These are phyloP conservation scores for Rhamnella rubrinervis DNA, from an alignment of 331 rosid genomes.

Conservation along the genomic window DNA sequence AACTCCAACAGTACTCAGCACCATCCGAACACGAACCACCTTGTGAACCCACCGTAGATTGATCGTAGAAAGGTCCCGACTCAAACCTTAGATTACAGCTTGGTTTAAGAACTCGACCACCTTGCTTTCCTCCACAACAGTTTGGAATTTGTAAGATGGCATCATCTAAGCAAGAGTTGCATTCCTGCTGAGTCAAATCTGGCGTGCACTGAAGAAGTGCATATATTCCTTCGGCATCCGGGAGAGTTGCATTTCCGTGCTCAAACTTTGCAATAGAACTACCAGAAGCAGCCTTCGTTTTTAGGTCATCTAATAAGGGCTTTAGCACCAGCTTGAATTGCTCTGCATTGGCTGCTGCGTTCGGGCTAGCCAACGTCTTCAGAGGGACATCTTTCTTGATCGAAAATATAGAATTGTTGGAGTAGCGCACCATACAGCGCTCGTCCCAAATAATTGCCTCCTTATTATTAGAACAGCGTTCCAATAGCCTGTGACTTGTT, in stretches of 20 bases:
- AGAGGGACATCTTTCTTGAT: too few species aligned
- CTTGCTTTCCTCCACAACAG: conserved; percentile 23
- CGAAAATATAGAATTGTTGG: too few species aligned
- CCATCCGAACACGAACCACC: not conserved
- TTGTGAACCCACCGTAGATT: not conserved
- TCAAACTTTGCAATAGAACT: not conserved
- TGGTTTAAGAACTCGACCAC: conserved; percentile 4
- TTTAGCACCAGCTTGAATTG: not conserved
- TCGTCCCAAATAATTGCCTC: too few species aligned
- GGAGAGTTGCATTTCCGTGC: not conserved
- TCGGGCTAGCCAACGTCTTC: not conserved
- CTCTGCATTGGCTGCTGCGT: not conserved
- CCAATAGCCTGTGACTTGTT: not conserved
- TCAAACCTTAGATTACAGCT: conserved; percentile 23
- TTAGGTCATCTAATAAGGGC: not conserved
- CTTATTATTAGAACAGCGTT: conserved; percentile 9
- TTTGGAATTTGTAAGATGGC: not conserved
- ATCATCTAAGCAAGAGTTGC: conserved; percentile 1
- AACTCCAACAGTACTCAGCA: conserved; percentile 6
- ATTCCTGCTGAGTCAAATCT: not conserved
- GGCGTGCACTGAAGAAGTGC: conserved; percentile 31
- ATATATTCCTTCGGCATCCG: not conserved
- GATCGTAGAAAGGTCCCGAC: not conserved
- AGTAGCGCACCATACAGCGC: too few species aligned
- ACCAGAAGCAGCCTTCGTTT: not conserved